These are phyloP conservation scores for Metschnikowia lachancei DNA, from an alignment of 805 yeast genomes.

Conservation along the genomic window DNA sequence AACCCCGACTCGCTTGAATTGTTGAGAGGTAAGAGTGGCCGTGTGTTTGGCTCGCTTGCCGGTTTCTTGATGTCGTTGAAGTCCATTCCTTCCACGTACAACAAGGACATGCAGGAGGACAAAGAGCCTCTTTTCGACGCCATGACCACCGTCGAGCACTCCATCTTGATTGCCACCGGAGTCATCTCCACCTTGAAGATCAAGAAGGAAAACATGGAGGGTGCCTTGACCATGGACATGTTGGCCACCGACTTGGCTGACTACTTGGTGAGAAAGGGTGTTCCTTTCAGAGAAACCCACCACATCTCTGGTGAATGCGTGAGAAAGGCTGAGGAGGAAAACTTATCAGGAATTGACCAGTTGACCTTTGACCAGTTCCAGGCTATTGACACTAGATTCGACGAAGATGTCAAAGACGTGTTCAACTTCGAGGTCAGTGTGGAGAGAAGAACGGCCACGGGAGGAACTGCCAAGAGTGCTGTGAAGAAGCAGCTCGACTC, in stretches of 20 bases:
- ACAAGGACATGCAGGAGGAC: slow-evolving; percentile 98
- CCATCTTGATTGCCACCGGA: slow-evolving; percentile 92
- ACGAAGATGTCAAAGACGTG: slow-evolving; percentile 74
- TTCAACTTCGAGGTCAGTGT: slow-evolving; percentile 92
- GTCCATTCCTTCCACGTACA: slow-evolving; percentile 96
- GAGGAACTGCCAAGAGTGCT: slow-evolving; percentile 94
- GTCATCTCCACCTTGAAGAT: slow-evolving; percentile 84
- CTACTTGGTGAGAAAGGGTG: slow-evolving; percentile 94
- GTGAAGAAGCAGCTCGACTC: slow-evolving; percentile 67
- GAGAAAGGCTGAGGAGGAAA: slow-evolving; percentile 76
- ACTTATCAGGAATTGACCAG: slow-evolving; percentile 81
- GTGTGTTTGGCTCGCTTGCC: slow-evolving; percentile 91
- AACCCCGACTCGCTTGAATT: slow-evolving; percentile 96
- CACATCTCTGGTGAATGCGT: slow-evolving; percentile 99
- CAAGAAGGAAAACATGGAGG: slow-evolving; percentile 72
- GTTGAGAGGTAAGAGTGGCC: slow-evolving; percentile 94
- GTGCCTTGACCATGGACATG: slow-evolving; percentile 97
- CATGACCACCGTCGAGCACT: slow-evolving; percentile 87
- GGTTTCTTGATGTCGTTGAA: slow-evolving; percentile 96
- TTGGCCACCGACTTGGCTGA: slow-evolving; percentile 98
- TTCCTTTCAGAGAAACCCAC: slow-evolving; percentile 98
- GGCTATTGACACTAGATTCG: slow-evolving; percentile 76
- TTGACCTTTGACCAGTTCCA: slow-evolving; percentile 75
- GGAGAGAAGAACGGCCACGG: slow-evolving; percentile 93
- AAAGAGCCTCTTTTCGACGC: slow-evolving; percentile 97